Conservation (phyloP, 2,329 filamentous ascomycete species). For the Elsinoe ampelina region DNA sequence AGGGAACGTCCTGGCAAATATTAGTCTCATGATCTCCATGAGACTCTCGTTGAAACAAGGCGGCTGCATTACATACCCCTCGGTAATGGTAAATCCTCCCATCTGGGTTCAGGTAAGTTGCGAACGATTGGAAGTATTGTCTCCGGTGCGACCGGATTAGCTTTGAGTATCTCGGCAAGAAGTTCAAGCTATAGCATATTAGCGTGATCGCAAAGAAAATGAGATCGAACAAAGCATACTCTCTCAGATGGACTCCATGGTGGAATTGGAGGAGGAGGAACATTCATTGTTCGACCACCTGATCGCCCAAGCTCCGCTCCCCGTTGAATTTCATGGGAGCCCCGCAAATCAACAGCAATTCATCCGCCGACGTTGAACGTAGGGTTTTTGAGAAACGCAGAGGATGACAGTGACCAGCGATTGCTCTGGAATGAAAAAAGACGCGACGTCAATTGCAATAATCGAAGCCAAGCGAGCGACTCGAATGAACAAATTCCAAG, state of each 20-base stretch:
- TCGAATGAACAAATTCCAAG: not conserved
- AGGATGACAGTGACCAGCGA: not conserved
- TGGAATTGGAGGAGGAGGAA: conserved; percentile 7
- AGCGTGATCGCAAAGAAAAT: not conserved
- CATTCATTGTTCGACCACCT: conserved; percentile 13
- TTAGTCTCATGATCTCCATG: conserved; percentile 15
- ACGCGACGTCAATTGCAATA: not conserved
- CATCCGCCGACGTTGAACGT: conserved; percentile 1
- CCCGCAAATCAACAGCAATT: not conserved
- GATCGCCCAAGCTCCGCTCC: not conserved
- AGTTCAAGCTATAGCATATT: conserved; percentile 29
- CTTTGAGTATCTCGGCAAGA: conserved; percentile 45
- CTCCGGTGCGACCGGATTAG: conserved; percentile 34
- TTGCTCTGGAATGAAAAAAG: not conserved
- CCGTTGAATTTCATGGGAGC: conserved; percentile 1
- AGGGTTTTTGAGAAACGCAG: not conserved
- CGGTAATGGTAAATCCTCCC: conserved; percentile 42
- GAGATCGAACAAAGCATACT: not conserved
- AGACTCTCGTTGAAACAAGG: not conserved
- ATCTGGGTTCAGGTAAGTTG: conserved; percentile 36
- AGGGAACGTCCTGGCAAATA: conserved; percentile 25
- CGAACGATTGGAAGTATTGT: conserved; percentile 37
- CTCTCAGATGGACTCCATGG: conserved; percentile 14
- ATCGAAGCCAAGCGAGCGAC: conserved; percentile 4
- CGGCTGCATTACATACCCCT: conserved; percentile 32